These are phyloP conservation scores for Blastobotrys mokoenaii DNA, from an alignment of 805 yeast genomes.

Conservation along the genomic window DNA sequence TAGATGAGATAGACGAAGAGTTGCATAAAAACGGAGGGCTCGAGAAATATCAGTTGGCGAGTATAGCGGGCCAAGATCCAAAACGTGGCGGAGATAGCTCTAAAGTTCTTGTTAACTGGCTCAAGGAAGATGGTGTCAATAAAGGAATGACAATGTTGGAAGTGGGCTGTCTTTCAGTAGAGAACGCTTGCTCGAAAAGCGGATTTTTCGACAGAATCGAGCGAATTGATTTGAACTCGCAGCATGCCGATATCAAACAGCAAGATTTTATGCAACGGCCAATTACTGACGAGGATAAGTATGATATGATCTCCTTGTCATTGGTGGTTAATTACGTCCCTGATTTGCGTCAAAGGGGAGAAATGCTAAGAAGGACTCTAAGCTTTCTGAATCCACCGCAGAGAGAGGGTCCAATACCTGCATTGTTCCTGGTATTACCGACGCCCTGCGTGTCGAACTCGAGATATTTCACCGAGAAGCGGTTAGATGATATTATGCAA, in stretches of 20 bases:
- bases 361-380: constrained; percentile 58
- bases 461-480: constrained; percentile 52
- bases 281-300: constrained; percentile 28
- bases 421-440: constrained; percentile 76
- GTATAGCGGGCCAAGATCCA: constrained; percentile 70
- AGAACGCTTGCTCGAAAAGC: constrained; percentile 58
- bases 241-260: constrained; percentile 57
- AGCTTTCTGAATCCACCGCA: constrained; percentile 37
- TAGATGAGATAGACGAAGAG: constrained; percentile 56
- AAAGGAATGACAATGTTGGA: constrained; percentile 46
- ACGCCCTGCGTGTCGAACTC: constrained; percentile 80
- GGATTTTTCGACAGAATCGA: constrained; percentile 42
- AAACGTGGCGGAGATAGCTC: constrained; percentile 91
- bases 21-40: constrained; percentile 65
- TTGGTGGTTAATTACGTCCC: constrained; percentile 87
- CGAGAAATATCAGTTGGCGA: constrained; percentile 73
- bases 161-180: constrained; percentile 69
- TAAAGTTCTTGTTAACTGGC: constrained; percentile 67
- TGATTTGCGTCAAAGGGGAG: constrained; percentile 58
- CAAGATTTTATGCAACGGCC: constrained; percentile 79
- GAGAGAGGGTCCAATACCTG: constrained; percentile 21
- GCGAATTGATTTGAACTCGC: constrained; percentile 76
- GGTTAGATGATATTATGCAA: constrained; percentile 39
- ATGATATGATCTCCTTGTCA: constrained; percentile 70
- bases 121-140: constrained; percentile 29